phyloP scores from a whole-genome alignment of 2,329 filamentous ascomycete species.

The Fusarium setosum region DNA sequence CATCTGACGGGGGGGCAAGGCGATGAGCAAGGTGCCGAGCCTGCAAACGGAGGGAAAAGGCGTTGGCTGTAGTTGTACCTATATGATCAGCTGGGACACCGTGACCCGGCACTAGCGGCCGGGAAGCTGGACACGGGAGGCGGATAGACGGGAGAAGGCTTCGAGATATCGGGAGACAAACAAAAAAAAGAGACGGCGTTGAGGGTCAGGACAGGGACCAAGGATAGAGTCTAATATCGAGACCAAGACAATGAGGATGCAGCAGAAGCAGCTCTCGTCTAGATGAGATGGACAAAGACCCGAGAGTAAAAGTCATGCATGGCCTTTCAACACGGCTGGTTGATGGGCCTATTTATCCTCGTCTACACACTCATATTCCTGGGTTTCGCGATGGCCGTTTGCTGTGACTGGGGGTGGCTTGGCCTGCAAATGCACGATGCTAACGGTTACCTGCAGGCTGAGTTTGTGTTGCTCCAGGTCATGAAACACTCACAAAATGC shows the following conservation, averaged over 20 bases:
- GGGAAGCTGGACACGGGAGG: constrained; percentile 27
- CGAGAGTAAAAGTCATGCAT: not conserved
- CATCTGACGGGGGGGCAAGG: not conserved
- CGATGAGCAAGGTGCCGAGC: not conserved
- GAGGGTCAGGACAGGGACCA: not conserved
- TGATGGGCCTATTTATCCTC: constrained; percentile 5
- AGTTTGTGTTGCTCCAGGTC: constrained; percentile 29
- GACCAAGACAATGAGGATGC: not conserved
- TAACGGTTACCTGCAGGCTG: constrained; percentile 32
- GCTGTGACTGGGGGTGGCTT: not conserved
- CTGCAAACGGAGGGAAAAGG: not conserved
- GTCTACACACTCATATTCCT: not conserved
- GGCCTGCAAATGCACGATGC: constrained; percentile 6
- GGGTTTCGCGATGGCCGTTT: constrained; percentile 10
- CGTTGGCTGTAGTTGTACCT: not conserved
- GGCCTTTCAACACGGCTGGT: not conserved
- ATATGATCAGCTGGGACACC: constrained; percentile 11
- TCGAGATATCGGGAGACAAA: constrained; percentile 29
- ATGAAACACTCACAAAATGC: constrained; percentile 3
- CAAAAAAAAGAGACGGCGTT: constrained; percentile 15
- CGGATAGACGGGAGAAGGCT: constrained; percentile 31
- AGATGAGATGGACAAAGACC: not conserved
- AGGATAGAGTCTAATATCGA: not conserved
- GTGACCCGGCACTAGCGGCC: constrained; percentile 10
- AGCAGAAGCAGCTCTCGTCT: not conserved